Percentiles rank a stretch among this genome's conserved stretches.
Evolutionary conservation across 495 filamentous ascomycete genomes (phyloP).

Genomic region (Pyrenula massariospora): DNA sequence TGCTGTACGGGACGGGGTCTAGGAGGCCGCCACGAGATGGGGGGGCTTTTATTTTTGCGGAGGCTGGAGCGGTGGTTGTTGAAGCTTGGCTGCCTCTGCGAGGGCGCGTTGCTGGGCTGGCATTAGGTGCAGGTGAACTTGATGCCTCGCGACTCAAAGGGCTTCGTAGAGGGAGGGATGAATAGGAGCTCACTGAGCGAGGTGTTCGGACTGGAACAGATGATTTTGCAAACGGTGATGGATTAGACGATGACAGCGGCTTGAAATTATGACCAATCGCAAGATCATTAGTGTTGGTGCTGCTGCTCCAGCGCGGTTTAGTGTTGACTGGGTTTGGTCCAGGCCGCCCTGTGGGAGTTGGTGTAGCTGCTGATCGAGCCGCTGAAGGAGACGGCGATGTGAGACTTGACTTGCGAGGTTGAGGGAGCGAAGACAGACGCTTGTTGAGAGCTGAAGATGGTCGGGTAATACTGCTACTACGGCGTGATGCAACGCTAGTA

Average conservation of each 20-base stretch:
- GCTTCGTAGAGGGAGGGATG: slow-evolving; percentile 19
- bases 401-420: slow-evolving; percentile 13
- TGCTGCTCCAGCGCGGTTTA: slow-evolving; percentile 71
- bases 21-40: slow-evolving; percentile 20
- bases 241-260: slow-evolving; percentile 48
- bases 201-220: slow-evolving; percentile 23
- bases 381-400: background rate
- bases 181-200: slow-evolving; percentile 21
- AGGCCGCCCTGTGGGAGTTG: background rate
- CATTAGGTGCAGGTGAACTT: slow-evolving; percentile 26
- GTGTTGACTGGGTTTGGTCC: slow-evolving; percentile 24
- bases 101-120: slow-evolving; percentile 20
- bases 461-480: slow-evolving; percentile 24
- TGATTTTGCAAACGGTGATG: slow-evolving; percentile 47
- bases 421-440: slow-evolving; percentile 28
- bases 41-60: slow-evolving; percentile 11
- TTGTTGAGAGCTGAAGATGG: slow-evolving; percentile 24
- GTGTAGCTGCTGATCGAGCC: background rate
- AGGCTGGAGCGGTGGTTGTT: slow-evolving; percentile 20
- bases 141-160: slow-evolving; percentile 27
- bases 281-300: slow-evolving; percentile 56
- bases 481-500: slow-evolving; percentile 35
- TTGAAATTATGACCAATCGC: slow-evolving; percentile 61
- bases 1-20: slow-evolving; percentile 30
- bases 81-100: slow-evolving; percentile 27